A percentile compares a stretch with the other conserved stretches of the same genome.
These are phyloP conservation scores for Fusarium sacchari DNA, from an alignment of 2,329 filamentous ascomycete genomes.

Conservation along the genomic window DNA sequence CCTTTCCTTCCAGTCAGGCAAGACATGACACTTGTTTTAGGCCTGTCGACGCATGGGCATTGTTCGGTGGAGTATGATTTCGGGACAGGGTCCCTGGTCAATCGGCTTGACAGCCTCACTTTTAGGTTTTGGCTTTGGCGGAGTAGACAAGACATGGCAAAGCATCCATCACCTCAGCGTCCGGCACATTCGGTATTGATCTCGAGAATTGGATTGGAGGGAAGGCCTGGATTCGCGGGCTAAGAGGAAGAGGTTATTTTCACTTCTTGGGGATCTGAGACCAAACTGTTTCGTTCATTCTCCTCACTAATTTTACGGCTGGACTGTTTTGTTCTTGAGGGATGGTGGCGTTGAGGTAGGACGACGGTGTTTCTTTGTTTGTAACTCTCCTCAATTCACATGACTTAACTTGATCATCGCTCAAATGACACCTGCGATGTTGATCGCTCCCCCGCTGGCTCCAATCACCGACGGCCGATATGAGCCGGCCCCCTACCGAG, in stretches of 20 bases:
- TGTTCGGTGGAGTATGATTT: constrained; percentile 42
- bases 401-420: constrained; percentile 3
- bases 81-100: constrained; percentile 35
- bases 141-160: constrained; percentile 42
- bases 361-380: constrained; percentile 23
- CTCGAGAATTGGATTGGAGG: constrained; percentile 26
- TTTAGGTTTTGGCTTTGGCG: constrained; percentile 39
- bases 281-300: constrained; percentile 16
- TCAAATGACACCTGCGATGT: constrained; percentile 17
- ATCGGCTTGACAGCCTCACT: constrained; percentile 42
- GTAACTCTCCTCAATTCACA: constrained; percentile 39
- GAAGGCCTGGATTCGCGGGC: constrained; percentile 27
- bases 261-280: constrained; percentile 16
- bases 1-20: constrained; percentile 11
- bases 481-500: constrained; percentile 22
- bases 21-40: constrained; percentile 25
- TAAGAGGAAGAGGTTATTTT: constrained; percentile 7
- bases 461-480: constrained; percentile 29
- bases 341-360: constrained; percentile 35
- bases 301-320: constrained; percentile 2
- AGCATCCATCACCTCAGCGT: constrained; percentile 37
- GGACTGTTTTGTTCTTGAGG: constrained; percentile 17
- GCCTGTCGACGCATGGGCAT: constrained; percentile 23
- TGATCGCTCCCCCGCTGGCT: constrained; percentile 1
- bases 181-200: constrained; percentile 27